phyloP scores from a whole-genome alignment of 2,329 filamentous ascomycete genomes.

The Colletotrichum scovillei region DNA sequence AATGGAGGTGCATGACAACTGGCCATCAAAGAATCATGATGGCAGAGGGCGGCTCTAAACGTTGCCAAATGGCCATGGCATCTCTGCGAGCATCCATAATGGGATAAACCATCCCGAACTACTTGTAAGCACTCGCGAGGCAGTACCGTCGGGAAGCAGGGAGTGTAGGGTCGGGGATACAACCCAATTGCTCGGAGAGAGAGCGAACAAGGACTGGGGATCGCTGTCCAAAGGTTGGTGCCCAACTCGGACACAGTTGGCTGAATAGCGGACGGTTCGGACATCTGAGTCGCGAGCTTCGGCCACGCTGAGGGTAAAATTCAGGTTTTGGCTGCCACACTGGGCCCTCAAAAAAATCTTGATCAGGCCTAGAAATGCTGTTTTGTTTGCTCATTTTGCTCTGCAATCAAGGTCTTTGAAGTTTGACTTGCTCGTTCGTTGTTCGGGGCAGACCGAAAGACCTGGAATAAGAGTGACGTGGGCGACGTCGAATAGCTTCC shows the following conservation, averaged over 20 bases:
- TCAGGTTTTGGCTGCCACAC: not conserved
- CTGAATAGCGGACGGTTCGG: slow-evolving; percentile 23
- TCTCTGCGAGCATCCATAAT: not conserved
- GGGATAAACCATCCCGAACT: not conserved
- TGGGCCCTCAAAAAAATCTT: not conserved
- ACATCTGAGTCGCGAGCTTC: slow-evolving; percentile 26
- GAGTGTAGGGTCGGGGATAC: not conserved
- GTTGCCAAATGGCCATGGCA: not conserved
- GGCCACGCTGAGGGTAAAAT: slow-evolving; percentile 10
- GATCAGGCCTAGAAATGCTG: slow-evolving; percentile 2
- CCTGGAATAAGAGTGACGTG: slow-evolving; percentile 23
- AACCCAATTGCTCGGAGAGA: not conserved
- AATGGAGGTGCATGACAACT: not conserved
- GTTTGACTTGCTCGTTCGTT: not conserved
- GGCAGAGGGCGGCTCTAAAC: not conserved
- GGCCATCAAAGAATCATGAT: not conserved
- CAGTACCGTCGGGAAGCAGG: not conserved
- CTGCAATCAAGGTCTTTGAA: not conserved
- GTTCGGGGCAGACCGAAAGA: not conserved
- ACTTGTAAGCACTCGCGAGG: not conserved
- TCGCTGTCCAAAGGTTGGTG: slow-evolving; percentile 27
- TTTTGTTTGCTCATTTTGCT: slow-evolving; percentile 3
- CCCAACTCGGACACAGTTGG: slow-evolving; percentile 31
- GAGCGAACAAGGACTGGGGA: slow-evolving; percentile 13
- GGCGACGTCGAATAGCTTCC: slow-evolving; percentile 14